A percentile compares a stretch with the other conserved stretches of the same genome.
phyloP scores from a whole-genome alignment of 768 basidiomycete species.

The Macrolepiota dolichaula region DNA sequence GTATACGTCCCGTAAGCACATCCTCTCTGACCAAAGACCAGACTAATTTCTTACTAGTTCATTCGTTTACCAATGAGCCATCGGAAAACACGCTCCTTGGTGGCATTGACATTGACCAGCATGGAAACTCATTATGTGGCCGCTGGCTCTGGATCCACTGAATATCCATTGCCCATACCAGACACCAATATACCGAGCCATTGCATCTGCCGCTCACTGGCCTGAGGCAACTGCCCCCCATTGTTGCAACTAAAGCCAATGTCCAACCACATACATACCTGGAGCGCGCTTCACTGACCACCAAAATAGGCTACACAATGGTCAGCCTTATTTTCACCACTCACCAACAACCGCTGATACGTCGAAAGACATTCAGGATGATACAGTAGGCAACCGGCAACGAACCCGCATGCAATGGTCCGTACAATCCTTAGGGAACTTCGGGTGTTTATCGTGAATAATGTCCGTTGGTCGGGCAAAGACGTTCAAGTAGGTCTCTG shows the following conservation, averaged over 20 bases:
- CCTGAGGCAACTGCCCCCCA: no score
- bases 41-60: background rate
- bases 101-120: no score
- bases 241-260: no score
- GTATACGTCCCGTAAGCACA: background rate
- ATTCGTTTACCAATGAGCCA: background rate
- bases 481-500: no score
- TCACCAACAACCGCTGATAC: slow-evolving; percentile 76
- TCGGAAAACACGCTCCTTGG: background rate
- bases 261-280: no score
- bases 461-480: slow-evolving; percentile 96
- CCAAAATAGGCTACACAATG: background rate
- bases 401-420: slow-evolving; percentile 76
- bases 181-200: background rate
- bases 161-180: no score
- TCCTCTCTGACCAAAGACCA: no score
- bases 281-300: background rate
- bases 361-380: slow-evolving; percentile 75
- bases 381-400: slow-evolving; percentile 77
- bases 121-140: background rate
- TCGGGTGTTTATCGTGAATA: slow-evolving; percentile 90
- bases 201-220: no score
- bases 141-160: no score
- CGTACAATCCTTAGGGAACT: slow-evolving; percentile 73
- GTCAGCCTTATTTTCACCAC: slow-evolving; percentile 19